Conservation (phyloP, 176 grass and related monocot species). For the Guadua angustifolia region DNA sequence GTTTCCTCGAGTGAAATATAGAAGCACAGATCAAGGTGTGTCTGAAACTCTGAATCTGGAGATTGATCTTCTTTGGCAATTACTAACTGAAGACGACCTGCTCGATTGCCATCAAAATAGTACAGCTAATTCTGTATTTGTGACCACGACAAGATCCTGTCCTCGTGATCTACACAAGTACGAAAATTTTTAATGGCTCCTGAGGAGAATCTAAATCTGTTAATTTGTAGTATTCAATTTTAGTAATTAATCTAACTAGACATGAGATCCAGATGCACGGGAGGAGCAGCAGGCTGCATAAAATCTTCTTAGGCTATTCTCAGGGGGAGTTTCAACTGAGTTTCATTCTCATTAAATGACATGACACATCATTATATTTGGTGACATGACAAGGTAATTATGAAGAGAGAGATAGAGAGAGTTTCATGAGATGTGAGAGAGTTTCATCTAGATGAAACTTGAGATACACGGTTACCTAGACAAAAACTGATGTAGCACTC, state of each 20-base stretch:
- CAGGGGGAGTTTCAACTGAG: no score
- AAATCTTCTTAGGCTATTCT: background rate
- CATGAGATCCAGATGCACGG: constrained; percentile 33
- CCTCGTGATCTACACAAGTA: constrained; percentile 39
- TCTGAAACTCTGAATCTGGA: background rate
- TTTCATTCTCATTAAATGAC: no score
- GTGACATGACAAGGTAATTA: no score
- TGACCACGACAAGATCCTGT: constrained; percentile 42
- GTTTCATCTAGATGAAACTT: no score
- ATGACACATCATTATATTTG: no score
- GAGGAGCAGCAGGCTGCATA: background rate
- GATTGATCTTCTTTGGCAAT: constrained; percentile 18
- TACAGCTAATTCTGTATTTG: background rate
- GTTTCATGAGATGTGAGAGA: no score
- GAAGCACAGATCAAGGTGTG: background rate
- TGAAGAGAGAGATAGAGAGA: no score
- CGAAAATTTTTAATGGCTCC: background rate
- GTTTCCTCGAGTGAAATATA: background rate
- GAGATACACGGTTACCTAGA: no score
- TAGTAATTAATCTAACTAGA: background rate
- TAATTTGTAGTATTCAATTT: constrained; percentile 6
- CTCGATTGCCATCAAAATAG: constrained; percentile 2
- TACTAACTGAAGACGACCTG: background rate
- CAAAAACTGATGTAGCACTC: no score
- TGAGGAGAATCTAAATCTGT: constrained; percentile 20